Base-by-base conservation (phyloP, 2,329 filamentous ascomycete species). In the Claviceps maximensis region DNA sequence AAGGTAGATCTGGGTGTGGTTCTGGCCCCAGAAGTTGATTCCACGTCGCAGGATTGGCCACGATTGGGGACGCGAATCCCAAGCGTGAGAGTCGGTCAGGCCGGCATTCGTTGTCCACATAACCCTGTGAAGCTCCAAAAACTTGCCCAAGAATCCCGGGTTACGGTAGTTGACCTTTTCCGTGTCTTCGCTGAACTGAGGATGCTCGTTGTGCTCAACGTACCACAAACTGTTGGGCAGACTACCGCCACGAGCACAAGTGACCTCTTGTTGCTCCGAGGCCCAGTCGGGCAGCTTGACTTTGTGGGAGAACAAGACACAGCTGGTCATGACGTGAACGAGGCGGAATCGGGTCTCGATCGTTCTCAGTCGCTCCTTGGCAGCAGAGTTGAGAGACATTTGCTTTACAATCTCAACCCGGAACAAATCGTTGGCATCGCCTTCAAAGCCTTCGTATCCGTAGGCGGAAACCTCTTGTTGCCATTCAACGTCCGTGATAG, bases 41-140 rank as follows among this genome's bases (percentile, higher is more conserved):
- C 93, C 93, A 57, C 93, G 88, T 60, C 82, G 82, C 51, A 98
- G 81, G 54, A 94, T 80, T 23, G 93, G 93, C 93, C 93, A 98
- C 7, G 89, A 91, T 36, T 83, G 81, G 33, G 93, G 93, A 47
- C 93, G 87, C 47, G 93, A 97, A 67, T 98, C 93, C 93, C 94
- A 98, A 51, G 90, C 89, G 66, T 98, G 93, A 19, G 90, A 95
- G 64, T 98, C 93, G 27, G 93, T 88, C 49, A 98, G 81, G 45
- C 93, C 93, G 33, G 93, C 93, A 65, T 98, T 98, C 38, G 93
- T 98, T 62, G 80, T 89, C 93, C 93, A 98, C 93, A 98, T 98
- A 58, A 98, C 93, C 69, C 87, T 84, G 67, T 98, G 90, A 46
- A 98, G 78, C 72, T 98, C 93, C 82, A 86, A 89, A 74, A 98